Percentiles rank a stretch among this genome's conserved stretches.
phyloP scores from a whole-genome alignment of 2,329 filamentous ascomycete genomes.

The Chaetomiaceae sp. region DNA sequence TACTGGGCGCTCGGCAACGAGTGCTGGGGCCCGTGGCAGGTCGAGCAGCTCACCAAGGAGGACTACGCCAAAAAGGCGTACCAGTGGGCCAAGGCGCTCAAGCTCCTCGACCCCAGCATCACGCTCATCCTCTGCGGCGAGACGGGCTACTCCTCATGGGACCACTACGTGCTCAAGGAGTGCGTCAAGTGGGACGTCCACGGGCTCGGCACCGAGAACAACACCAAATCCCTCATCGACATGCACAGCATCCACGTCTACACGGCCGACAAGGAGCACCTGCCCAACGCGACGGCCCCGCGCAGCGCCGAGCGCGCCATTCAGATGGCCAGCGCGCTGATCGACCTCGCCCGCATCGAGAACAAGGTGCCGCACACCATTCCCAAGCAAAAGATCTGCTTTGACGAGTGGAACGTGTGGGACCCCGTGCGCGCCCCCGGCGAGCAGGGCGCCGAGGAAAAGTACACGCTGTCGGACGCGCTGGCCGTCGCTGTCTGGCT shows the following conservation, averaged over 20 bases:
- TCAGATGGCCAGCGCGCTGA: conserved; percentile 62
- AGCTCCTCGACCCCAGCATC: conserved; percentile 66
- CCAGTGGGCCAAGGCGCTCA: conserved; percentile 69
- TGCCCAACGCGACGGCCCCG: conserved; percentile 57
- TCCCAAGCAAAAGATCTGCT: conserved; percentile 68
- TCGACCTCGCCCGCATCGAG: conserved; percentile 70
- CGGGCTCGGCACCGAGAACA: conserved; percentile 13
- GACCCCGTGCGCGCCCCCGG: conserved; percentile 68
- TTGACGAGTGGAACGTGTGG: conserved; percentile 86
- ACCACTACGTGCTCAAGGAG: conserved; percentile 67
- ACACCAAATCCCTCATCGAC: conserved; percentile 42
- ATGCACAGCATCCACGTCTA: conserved; percentile 82
- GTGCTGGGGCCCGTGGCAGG: conserved; percentile 63
- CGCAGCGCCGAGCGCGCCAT: conserved; percentile 69
- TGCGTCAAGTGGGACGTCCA: conserved; percentile 51
- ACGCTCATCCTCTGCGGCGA: conserved; percentile 71
- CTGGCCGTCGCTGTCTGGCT: conserved; percentile 71
- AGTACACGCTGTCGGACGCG: conserved; percentile 69
- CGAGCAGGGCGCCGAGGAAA: conserved; percentile 67
- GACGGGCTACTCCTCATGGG: conserved; percentile 65
- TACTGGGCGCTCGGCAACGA: conserved; percentile 86
- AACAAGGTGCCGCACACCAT: conserved; percentile 56
- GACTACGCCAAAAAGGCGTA: conserved; percentile 64
- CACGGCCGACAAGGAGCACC: conserved; percentile 54
- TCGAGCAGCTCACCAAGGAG: conserved; percentile 64